A percentile compares a stretch with the other conserved stretches of the same genome.
phyloP scores from a whole-genome alignment of 805 yeast species.

The Barnettozyma vustinii region DNA sequence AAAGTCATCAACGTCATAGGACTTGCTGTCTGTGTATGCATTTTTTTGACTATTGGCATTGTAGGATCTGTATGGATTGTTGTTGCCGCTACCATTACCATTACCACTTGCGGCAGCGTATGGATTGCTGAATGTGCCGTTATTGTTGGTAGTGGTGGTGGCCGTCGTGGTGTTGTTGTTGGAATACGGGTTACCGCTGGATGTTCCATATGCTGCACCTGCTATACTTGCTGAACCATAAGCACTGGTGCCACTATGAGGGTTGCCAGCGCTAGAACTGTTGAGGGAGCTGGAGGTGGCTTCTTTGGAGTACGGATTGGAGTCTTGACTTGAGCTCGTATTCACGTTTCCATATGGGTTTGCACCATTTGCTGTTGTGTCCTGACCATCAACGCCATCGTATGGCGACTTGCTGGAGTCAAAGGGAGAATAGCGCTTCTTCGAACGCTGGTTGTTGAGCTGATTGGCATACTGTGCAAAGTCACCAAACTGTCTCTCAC shows the following conservation, averaged over 20 bases:
- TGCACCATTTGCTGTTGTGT: not conserved
- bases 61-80: constrained; percentile 3
- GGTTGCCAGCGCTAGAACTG: not conserved
- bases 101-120: not conserved
- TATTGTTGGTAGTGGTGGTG: not conserved
- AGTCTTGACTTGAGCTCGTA: not conserved
- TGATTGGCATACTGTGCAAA: constrained; percentile 44
- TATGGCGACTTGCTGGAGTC: constrained; percentile 9
- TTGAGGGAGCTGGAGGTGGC: not conserved
- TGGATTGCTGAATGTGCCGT: not conserved
- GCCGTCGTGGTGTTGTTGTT: not conserved
- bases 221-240: not conserved
- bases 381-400: not conserved
- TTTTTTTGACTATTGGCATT: not conserved
- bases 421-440: constrained; percentile 34
- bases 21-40: not conserved
- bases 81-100: not conserved
- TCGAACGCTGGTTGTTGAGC: constrained; percentile 37
- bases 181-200: not conserved
- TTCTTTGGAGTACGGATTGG: not conserved
- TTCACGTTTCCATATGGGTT: not conserved
- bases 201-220: not conserved
- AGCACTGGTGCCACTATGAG: not conserved
- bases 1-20: constrained; percentile 12
- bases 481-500: constrained; percentile 29